Base-by-base conservation (phyloP, 257 asterid genomes). In the Capsicum chinense region DNA sequence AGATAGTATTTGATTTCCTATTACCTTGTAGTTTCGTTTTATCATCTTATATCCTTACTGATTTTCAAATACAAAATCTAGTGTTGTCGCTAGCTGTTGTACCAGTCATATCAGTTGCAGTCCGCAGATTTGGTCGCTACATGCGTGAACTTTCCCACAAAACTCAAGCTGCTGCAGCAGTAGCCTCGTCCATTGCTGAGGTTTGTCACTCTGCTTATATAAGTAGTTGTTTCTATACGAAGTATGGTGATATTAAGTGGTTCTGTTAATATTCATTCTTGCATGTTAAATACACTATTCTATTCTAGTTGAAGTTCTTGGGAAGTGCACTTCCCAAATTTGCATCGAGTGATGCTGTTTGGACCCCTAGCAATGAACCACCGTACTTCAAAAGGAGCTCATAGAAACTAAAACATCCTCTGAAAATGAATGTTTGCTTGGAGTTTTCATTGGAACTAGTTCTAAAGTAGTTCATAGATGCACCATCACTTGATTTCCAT, bases 101-200 rank as follows among this genome's bases (percentile, higher is more conserved):
- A 82, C 98, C 98, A 9, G 85, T 90, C 62, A 89, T 94, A 82
- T 94, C 94, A 5, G 48, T 94, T 39, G 94, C 88, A 63, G 95
- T 93, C 39, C 97, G 94, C 76, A 89, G 87, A 85, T 93, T 92
- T 73, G 97, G 97, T 73, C 95, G 94, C 70, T 94, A 89, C 84
- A 87, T 93, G 85, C 92, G 93, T 50, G 98, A 94, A 83, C 94
- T 94, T 84, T 92, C 98, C 87, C 95, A 94, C 91, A 90, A 91
- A 85, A 92, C 95, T 83, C 98, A 94, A 86, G 95, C 97, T 84
- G 97, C 98, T 85, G 98, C 98, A 79, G 98, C 98, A 47, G 90
- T 92, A 79, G 97, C 97, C 71, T 88, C 97, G 67, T 94, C 98
- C 81, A 91, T 94, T 89, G 98, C 98, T 47, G 97, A 93, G 97